Evolutionary conservation across 1,284 basidiomycete genomes (phyloP).

Genomic region (Apiotrichum veenhuisii): DNA sequence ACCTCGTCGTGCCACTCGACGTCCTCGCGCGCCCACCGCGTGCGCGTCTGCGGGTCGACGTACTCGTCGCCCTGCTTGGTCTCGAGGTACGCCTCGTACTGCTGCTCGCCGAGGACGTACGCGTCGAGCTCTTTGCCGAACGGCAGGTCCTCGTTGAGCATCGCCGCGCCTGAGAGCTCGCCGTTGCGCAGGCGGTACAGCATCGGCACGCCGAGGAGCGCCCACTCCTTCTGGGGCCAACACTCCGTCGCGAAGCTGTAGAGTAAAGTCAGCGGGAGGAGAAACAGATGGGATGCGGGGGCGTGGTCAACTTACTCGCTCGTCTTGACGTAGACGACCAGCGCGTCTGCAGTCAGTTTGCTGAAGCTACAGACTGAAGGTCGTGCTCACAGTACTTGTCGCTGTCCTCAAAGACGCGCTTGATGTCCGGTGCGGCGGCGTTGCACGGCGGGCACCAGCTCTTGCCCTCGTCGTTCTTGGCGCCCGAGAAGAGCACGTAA

Average conservation of each 20-base stretch:
- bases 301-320: background rate
- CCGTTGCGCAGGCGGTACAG: conserved; percentile 2
- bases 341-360: background rate
- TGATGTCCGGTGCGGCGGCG: background rate
- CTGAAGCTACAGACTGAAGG: background rate
- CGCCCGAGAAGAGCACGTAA: conserved; percentile 6
- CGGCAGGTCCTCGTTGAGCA: background rate
- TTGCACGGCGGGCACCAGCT: conserved; percentile 5
- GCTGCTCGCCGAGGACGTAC: background rate
- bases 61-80: background rate
- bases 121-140: conserved; percentile 3
- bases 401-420: conserved; percentile 3
- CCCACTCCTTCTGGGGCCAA: conserved; percentile 7
- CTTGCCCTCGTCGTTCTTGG: conserved; percentile 3
- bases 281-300: background rate
- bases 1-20: background rate
- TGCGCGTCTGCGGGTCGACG: background rate
- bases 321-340: background rate
- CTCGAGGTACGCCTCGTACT: conserved; percentile 4
- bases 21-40: conserved; percentile 5
- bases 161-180: background rate
- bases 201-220: background rate
- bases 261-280: background rate
- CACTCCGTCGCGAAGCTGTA: background rate
- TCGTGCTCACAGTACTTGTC: background rate